Evolutionary conservation across 164 flowering plant genomes (phyloP), one percentile per base, ranked within the genome.

Genomic region (Tetrastigma voinierianum): DNA sequence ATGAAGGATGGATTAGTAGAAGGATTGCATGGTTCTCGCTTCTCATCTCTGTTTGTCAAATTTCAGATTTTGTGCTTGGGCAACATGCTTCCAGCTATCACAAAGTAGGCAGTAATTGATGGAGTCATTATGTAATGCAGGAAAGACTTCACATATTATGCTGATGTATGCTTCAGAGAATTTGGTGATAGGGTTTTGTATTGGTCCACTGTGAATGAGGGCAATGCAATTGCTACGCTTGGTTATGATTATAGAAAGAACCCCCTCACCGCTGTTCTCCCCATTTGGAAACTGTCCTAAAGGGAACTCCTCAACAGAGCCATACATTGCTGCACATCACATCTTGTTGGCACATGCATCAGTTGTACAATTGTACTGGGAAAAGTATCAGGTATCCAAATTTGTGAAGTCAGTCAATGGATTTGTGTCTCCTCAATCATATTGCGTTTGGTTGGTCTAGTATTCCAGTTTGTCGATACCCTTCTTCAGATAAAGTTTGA

Each of bases 131-230:
- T 32, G 40, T 32, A 32, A 45, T 51, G 32, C 55, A 66, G 69
- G 62, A 24, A 57, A 9, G 69, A 66, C 47, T 66, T 57, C 32
- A 55, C 54, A 4, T 23, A 66, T 14, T 66, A 12, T 47, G 69
- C 62, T 2, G 62, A 66, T 4, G 18, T 57, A 4, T 65, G 68
- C 13, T 65, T 65, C 19, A 19, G 55, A 20, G 16, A 14, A 2
- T 65, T 65, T 43, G 69, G 69, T 2, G 54, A 66, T 11, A 15
- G 69, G 19, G 69, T 66, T 17, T 46, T 23, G 60, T 24, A 47
- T 46, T 66, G 69, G 69, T 21, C 32, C 46, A 66, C 69, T n/a
- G 2, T 66, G 24, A 66, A 66, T 46, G 69, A 66, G 62, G 62
- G 56, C 5, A 66, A 66, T 14, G 9, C 17, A 1, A 4, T 8